A percentile compares a stretch with the other conserved stretches of the same genome.
phyloP scores from a whole-genome alignment of 2,329 filamentous ascomycete genomes.

The Fusarium transvaalense region DNA sequence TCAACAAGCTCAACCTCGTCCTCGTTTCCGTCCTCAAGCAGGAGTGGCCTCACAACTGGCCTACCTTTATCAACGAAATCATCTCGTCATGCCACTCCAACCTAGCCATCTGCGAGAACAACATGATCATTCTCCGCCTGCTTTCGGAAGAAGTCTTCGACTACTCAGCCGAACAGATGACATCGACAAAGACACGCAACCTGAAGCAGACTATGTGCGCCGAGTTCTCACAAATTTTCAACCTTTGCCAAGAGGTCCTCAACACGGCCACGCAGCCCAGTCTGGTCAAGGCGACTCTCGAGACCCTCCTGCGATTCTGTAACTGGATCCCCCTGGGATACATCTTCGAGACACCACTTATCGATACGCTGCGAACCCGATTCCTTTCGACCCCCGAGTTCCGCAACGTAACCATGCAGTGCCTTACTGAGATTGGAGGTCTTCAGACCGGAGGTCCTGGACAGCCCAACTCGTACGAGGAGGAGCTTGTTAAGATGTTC shows the following conservation, averaged over 20 bases:
- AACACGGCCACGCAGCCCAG: conserved; percentile 89
- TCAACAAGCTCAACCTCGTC: conserved; percentile 98
- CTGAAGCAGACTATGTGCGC: conserved; percentile 99
- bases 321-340: conserved; percentile 99
- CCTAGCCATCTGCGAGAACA: conserved; percentile 98
- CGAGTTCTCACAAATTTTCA: conserved; percentile 98
- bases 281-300: conserved; percentile 94
- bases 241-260: conserved; percentile 95
- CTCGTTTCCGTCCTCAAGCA: conserved; percentile 98
- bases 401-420: conserved; percentile 96
- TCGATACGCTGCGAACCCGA: conserved; percentile 91
- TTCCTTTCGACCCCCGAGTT: conserved; percentile 96
- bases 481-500: conserved; percentile 98
- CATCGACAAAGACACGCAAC: conserved; percentile 95
- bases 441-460: conserved; percentile 82
- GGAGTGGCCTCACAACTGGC: conserved; percentile 99
- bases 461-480: conserved; percentile 82
- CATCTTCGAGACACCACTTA: conserved; percentile 97
- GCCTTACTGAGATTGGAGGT: conserved; percentile 95
- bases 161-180: conserved; percentile 99
- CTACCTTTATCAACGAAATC: conserved; percentile 99
- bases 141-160: conserved; percentile 99
- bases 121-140: conserved; percentile 97
- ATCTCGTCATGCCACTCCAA: conserved; percentile 95
- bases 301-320: conserved; percentile 94